These are phyloP conservation scores for Didymella segeticola DNA, from an alignment of 2,329 filamentous ascomycete species.

Conservation along the genomic window DNA sequence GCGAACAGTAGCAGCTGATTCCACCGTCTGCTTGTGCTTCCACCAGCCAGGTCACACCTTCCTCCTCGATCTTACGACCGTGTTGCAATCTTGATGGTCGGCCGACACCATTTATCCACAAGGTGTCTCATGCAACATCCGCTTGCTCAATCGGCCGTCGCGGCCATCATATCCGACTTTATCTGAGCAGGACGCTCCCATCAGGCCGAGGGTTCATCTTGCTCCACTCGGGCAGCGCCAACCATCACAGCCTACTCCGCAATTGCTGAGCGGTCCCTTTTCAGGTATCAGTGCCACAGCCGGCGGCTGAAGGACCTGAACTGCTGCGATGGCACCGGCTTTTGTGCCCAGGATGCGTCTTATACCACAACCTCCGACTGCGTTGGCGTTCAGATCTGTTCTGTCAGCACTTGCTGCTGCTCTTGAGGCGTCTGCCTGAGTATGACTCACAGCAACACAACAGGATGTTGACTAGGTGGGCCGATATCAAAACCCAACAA, in stretches of 20 bases:
- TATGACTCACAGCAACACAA: background rate
- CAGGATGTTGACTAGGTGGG: no score
- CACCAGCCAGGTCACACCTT: no score
- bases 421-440: background rate
- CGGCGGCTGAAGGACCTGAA: no score
- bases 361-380: background rate
- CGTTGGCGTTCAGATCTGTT: background rate
- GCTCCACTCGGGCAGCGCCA: background rate
- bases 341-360: background rate
- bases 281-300: no score
- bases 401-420: background rate
- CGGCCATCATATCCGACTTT: background rate
- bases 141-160: background rate
- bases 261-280: no score
- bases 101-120: no score
- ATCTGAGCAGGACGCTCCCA: background rate
- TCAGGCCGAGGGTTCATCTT: conserved; percentile 1
- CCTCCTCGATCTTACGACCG: no score
- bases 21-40: no score
- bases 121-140: background rate
- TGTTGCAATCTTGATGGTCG: no score
- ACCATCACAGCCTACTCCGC: background rate
- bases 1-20: no score
- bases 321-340: background rate
- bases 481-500: no score